Evolutionary conservation across 2,329 filamentous ascomycete genomes (phyloP).

Genomic region (Lasiodiplodia hormozganensis): DNA sequence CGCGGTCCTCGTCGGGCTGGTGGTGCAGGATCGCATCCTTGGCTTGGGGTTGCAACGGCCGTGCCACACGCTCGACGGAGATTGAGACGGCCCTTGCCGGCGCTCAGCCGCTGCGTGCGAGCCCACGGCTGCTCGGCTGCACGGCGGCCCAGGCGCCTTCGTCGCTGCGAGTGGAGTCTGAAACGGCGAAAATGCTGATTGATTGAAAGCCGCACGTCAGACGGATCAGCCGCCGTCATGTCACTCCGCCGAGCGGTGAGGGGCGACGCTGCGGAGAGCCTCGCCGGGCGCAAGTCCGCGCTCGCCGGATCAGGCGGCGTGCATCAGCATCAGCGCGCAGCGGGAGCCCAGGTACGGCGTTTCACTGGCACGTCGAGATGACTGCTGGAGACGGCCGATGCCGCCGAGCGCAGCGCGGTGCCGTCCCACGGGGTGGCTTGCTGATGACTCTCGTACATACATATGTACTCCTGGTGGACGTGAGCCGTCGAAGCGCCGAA

Average conservation of each 20-base stretch:
- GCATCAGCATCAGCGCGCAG: slow-evolving; percentile 9
- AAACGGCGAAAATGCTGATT: slow-evolving; percentile 28
- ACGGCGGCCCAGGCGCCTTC: slow-evolving; percentile 10
- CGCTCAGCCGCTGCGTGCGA: slow-evolving; percentile 10
- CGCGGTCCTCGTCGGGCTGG: slow-evolving; percentile 19
- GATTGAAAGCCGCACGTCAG: slow-evolving; percentile 23
- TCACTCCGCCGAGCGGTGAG: slow-evolving; percentile 22
- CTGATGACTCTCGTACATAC: slow-evolving; percentile 23
- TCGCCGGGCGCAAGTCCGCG: slow-evolving; percentile 18
- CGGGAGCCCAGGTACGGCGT: slow-evolving; percentile 20
- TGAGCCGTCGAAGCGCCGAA: slow-evolving; percentile 27
- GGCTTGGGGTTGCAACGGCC: slow-evolving; percentile 28
- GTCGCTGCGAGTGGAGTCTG: slow-evolving; percentile 23
- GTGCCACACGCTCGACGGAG: slow-evolving; percentile 27
- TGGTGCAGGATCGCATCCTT: slow-evolving; percentile 29
- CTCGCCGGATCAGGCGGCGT: slow-evolving; percentile 15
- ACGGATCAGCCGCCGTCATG: slow-evolving; percentile 27
- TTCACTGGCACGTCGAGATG: slow-evolving; percentile 22
- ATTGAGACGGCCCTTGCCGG: slow-evolving; percentile 22
- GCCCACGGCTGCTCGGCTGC: slow-evolving; percentile 14
- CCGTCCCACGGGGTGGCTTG: slow-evolving; percentile 21
- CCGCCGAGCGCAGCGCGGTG: slow-evolving; percentile 4
- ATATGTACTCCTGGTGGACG: slow-evolving; percentile 19
- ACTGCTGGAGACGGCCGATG: slow-evolving; percentile 20
- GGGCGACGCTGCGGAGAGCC: neutral